These are phyloP conservation scores for Alternaria brassicae DNA, from an alignment of 2,329 filamentous ascomycete genomes.

Conservation along the genomic window DNA sequence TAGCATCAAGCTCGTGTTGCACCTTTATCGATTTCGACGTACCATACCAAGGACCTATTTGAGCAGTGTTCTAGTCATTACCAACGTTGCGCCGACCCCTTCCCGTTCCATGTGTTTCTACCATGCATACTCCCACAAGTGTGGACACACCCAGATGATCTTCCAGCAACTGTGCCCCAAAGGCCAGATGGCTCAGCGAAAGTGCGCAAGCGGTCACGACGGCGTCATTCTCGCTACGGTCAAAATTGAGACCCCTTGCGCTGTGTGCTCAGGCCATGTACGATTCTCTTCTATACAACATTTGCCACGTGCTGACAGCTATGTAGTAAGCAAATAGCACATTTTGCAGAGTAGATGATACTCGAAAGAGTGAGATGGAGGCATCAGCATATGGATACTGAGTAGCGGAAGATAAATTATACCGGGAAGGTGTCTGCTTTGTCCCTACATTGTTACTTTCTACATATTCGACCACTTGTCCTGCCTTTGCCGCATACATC, in stretches of 20 bases:
- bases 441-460: neutral
- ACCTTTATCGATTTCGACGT: neutral
- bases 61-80: neutral
- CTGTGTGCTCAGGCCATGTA: conserved; percentile 35
- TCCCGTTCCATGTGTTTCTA: conserved; percentile 60
- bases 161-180: conserved; percentile 40
- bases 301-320: neutral
- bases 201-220: conserved; percentile 39
- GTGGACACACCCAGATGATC: conserved; percentile 54
- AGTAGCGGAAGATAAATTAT: neutral
- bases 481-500: rapidly evolving
- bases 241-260: conserved; percentile 40
- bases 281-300: neutral
- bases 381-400: too few species aligned
- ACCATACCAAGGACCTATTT: neutral
- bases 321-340: neutral
- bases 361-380: neutral
- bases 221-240: conserved; percentile 42
- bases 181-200: conserved; percentile 43
- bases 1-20: neutral
- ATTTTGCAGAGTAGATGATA: too few species aligned
- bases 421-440: neutral
- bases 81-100: neutral
- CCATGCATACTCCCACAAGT: conserved; percentile 56
- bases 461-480: neutral